Percentiles rank a stretch among this genome's conserved stretches.
Conservation (phyloP, 176 grass and related monocot species). For the Saccharum spontaneum region DNA sequence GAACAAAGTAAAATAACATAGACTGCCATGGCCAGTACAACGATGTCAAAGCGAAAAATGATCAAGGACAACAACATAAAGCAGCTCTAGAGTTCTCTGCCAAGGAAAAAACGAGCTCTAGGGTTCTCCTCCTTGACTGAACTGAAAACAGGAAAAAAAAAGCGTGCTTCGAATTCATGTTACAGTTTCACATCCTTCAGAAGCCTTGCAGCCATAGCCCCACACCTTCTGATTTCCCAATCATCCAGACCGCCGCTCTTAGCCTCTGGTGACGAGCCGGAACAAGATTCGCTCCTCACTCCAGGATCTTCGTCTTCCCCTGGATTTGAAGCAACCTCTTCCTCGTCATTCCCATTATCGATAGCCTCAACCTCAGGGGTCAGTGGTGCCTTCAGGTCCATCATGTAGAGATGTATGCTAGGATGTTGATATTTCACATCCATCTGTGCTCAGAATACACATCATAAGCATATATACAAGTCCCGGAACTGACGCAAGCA, state of each 20-base stretch:
- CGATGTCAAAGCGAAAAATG: background rate
- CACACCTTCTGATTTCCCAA: slow-evolving; percentile 81
- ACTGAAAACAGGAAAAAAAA: no score
- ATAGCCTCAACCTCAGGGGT: background rate
- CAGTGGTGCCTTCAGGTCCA: slow-evolving; percentile 58
- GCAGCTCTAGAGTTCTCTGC: background rate
- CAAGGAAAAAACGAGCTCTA: background rate
- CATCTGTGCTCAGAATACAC: slow-evolving; percentile 57
- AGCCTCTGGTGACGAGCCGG: slow-evolving; percentile 12
- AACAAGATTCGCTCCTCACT: background rate
- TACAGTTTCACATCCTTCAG: slow-evolving; percentile 71
- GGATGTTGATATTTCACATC: slow-evolving; percentile 81
- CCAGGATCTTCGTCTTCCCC: slow-evolving; percentile 36
- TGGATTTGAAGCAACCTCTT: slow-evolving; percentile 35
- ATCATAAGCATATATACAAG: background rate
- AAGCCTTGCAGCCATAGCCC: slow-evolving; percentile 92
- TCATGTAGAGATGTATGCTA: slow-evolving; percentile 85
- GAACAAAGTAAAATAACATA: background rate
- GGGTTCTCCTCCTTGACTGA: background rate
- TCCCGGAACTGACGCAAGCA: background rate
- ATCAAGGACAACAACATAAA: background rate
- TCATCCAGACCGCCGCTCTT: slow-evolving; percentile 42
- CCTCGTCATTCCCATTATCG: slow-evolving; percentile 36
- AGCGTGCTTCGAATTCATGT: background rate
- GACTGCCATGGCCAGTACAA: background rate